A percentile compares a stretch with the other conserved stretches of the same genome.
Evolutionary conservation across 164 flowering plant genomes (phyloP).

Genomic region (Hamamelis virginiana): DNA sequence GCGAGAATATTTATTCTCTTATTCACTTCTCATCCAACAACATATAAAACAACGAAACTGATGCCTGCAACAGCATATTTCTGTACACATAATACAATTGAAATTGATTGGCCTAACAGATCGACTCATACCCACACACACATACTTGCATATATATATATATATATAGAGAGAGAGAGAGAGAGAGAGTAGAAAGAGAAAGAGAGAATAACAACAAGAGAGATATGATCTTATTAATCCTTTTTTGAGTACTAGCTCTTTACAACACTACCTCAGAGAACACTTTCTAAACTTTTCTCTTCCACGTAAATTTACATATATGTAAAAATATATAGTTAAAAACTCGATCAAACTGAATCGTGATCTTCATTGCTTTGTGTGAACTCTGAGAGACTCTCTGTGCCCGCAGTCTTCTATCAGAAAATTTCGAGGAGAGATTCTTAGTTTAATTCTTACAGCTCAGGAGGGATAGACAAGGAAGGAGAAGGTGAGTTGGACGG

Average conservation of each 20-base stretch:
- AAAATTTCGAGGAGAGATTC: conserved; percentile 1
- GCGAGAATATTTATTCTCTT: conserved; percentile 34
- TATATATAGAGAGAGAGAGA: too few relatives aligned
- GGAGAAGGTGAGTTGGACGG: conserved; percentile 50
- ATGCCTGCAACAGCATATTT: conserved; percentile 31
- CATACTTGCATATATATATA: too few relatives aligned
- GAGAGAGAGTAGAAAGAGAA: background rate
- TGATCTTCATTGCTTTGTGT: too few relatives aligned
- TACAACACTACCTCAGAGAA: background rate
- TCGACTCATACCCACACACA: too few relatives aligned
- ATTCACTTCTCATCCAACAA: conserved; percentile 26
- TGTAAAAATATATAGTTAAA: too few relatives aligned
- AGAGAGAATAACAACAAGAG: background rate
- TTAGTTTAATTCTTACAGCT: conserved; percentile 39
- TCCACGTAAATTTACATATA: too few relatives aligned
- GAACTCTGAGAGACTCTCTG: too few relatives aligned
- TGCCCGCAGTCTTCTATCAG: too few relatives aligned
- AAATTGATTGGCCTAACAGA: conserved; percentile 18
- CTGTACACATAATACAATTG: conserved; percentile 25
- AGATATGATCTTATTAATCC: background rate
- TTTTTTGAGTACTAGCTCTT: background rate
- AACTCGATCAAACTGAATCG: too few relatives aligned
- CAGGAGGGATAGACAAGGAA: conserved; percentile 90
- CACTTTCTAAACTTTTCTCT: too few relatives aligned
- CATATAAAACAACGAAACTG: conserved; percentile 46